Percentiles rank a stretch among this genome's conserved stretches.
These are phyloP conservation scores for Ceratocystis eucalypticola DNA, from an alignment of 2,329 filamentous ascomycete genomes.

Conservation along the genomic window DNA sequence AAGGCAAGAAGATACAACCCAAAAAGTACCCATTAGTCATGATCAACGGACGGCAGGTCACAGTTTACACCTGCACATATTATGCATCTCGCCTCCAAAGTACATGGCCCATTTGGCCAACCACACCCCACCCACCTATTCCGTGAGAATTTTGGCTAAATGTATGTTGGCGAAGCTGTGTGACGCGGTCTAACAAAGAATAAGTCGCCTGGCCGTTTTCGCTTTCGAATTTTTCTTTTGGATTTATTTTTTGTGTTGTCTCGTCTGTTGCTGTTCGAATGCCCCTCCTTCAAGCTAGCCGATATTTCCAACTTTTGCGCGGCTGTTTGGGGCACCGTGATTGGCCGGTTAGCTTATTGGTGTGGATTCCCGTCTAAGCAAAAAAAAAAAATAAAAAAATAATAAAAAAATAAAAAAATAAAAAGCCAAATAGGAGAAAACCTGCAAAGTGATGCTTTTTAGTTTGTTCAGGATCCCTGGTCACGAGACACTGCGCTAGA, in stretches of 20 bases:
- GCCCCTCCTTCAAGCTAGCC: background rate
- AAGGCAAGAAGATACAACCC: background rate
- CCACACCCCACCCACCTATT: too few relatives aligned
- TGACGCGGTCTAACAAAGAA: background rate
- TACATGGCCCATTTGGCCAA: too few relatives aligned
- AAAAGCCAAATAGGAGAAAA: too few relatives aligned
- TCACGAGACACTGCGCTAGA: constrained; percentile 25
- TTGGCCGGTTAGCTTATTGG: background rate
- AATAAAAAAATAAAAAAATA: too few relatives aligned
- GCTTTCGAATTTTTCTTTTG: background rate
- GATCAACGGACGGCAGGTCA: background rate
- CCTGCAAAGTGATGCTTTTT: background rate
- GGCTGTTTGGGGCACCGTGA: background rate
- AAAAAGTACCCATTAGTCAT: background rate
- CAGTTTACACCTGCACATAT: background rate
- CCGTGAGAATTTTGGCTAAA: too few relatives aligned
- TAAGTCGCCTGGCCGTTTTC: background rate
- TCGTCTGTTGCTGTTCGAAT: background rate
- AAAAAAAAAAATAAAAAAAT: background rate
- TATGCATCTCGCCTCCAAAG: background rate
- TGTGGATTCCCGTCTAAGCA: background rate
- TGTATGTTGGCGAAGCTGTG: too few relatives aligned
- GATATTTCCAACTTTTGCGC: background rate
- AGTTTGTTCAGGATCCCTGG: background rate
- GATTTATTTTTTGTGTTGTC: background rate